Evolutionary conservation across 495 filamentous ascomycete genomes (phyloP), one percentile per base, ranked within the genome.

Genomic region (Penicillium cosmopolitanum): DNA sequence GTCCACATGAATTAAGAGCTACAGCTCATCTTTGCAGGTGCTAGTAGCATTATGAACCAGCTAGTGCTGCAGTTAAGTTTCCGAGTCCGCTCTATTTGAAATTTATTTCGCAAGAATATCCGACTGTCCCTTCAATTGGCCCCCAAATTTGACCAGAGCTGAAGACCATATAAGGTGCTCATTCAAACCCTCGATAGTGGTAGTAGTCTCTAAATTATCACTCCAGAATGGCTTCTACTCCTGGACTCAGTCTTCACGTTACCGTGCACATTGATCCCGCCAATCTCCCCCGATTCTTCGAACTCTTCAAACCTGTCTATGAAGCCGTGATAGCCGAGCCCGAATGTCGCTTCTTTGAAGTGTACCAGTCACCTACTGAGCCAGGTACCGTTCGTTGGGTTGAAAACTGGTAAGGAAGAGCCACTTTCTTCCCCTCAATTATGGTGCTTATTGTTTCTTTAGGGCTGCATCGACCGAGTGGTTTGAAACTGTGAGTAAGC

Each of bases 311-410:
- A 33, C 61, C 66, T 4, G 66, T 73, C 44, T 82, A 78, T 54
- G 74, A 78, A 23, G 61, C 65, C 12, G 75, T 82, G 4, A 64
- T 71, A 5, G 71, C 67, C 5, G 80, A 82, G 63, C 75, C 77
- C 1, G 75, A 81, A 33, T 80, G 75, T 55, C 71, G 70, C 10
- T 82, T 81, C 63, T 82, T 82, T 56, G 78, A 82, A 60, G 60
- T 81, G 8, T 82, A 78, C 51, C 70, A 72, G 53, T 69, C 66
- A 15, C 55, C 63, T 1, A 72, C 76, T 35, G 65, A 79, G 7
- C 78, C 78, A 11, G 79, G 79, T 13, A 72, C 67, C 36, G 51
- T 82, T 21, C 73, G 66, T 25, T 81, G 74, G 70, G 70, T 82
- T 18, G 79, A 82, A 57, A 75, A 83, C 51, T 82, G 80, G 79